A percentile compares a stretch with the other conserved stretches of the same genome.
Evolutionary conservation across 768 basidiomycete genomes (phyloP).

Genomic region (Coprinopsis marcescibilis): DNA sequence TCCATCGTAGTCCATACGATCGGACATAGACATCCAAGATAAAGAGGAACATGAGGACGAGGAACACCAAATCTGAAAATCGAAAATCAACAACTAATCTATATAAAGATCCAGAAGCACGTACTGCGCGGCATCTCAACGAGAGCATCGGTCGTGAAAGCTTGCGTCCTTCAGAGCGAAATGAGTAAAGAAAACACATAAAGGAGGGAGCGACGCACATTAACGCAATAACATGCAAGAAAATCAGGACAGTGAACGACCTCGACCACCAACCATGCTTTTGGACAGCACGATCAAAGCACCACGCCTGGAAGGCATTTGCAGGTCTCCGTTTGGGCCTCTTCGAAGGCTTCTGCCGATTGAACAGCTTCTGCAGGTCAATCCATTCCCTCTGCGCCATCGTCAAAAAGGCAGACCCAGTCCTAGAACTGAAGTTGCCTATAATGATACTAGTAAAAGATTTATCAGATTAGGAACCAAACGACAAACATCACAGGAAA

Average conservation of each 20-base stretch:
- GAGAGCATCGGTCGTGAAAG: slow-evolving; percentile 48
- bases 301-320: slow-evolving; percentile 66
- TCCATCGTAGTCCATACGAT: slow-evolving; percentile 79
- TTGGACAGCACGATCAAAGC: slow-evolving; percentile 82
- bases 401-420: slow-evolving; percentile 82
- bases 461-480: slow-evolving; percentile 8
- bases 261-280: slow-evolving; percentile 95
- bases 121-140: slow-evolving; percentile 57
- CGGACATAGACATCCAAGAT: slow-evolving; percentile 72
- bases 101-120: slow-evolving; percentile 15
- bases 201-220: slow-evolving; percentile 48
- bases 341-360: slow-evolving; percentile 80
- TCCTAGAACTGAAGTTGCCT: slow-evolving; percentile 82
- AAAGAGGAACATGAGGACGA: slow-evolving; percentile 67
- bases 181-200: slow-evolving; percentile 1
- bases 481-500: background rate
- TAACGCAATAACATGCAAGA: slow-evolving; percentile 75
- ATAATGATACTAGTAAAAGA: slow-evolving; percentile 81
- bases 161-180: slow-evolving; percentile 62
- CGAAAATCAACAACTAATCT: slow-evolving; percentile 1
- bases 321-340: slow-evolving; percentile 62
- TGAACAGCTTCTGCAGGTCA: slow-evolving; percentile 84
- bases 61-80: slow-evolving; percentile 65
- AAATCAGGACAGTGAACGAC: slow-evolving; percentile 70
- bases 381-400: slow-evolving; percentile 91